Evolutionary conservation across 2,329 filamentous ascomycete species (phyloP).

Genomic region (Fusarium vanettenii): DNA sequence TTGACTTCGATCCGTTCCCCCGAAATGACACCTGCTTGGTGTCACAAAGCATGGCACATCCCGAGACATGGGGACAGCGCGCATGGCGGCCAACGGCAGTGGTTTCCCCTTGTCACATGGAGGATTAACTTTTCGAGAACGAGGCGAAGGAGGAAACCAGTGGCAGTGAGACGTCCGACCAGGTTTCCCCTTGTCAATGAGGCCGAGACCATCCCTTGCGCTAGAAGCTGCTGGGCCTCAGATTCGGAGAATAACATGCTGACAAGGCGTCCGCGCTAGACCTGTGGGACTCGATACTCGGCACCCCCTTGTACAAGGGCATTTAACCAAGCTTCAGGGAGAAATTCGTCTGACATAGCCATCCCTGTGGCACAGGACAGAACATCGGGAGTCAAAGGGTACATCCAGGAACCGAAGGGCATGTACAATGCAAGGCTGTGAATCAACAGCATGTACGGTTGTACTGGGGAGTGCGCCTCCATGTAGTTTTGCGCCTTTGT

Average conservation of each 20-base stretch:
- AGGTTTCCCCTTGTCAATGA: not conserved
- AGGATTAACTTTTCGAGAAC: not conserved
- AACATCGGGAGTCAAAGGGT: not conserved
- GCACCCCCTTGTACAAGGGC: not conserved
- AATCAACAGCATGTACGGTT: not conserved
- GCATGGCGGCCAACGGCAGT: not conserved
- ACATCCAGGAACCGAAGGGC: not conserved
- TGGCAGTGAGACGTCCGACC: not conserved
- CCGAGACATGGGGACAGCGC: not conserved
- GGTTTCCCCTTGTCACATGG: not conserved
- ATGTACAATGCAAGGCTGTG: not conserved
- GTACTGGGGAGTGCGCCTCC: not conserved
- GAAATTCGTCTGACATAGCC: not conserved
- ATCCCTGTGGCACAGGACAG: not conserved
- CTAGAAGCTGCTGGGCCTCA: not conserved
- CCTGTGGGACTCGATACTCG: not conserved
- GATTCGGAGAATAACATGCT: not conserved
- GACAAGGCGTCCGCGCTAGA: not conserved
- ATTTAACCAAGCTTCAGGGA: not conserved
- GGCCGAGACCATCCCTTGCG: not conserved
- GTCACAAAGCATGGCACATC: not conserved
- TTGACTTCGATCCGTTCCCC: not conserved
- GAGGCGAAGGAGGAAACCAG: not conserved
- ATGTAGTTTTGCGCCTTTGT: not conserved
- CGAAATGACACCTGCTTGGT: not conserved